These are phyloP conservation scores for Endoconidiophora polonica DNA, from an alignment of 2,329 filamentous ascomycete genomes.

Conservation along the genomic window DNA sequence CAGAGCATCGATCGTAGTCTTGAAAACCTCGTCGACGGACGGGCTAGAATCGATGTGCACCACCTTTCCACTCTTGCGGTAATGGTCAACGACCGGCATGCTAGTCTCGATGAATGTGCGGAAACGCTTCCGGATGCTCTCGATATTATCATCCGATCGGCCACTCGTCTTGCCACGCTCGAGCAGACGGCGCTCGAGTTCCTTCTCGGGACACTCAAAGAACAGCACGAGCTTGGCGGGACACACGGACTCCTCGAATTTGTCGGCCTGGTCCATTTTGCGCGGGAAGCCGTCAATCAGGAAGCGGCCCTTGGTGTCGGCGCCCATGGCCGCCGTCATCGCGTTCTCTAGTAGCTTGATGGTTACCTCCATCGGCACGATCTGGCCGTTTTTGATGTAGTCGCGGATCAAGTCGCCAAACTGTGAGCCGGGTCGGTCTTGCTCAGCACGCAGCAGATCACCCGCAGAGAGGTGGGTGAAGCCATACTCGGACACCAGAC, in stretches of 20 bases:
- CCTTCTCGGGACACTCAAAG: conserved; percentile 79
- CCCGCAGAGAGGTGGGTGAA: conserved; percentile 91
- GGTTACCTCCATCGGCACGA: conserved; percentile 98
- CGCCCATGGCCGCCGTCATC: conserved; percentile 54
- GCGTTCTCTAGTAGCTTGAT: conserved; percentile 86
- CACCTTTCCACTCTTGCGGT: conserved; percentile 58
- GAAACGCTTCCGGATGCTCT: conserved; percentile 94
- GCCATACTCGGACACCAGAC: conserved; percentile 71
- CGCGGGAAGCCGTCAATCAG: conserved; percentile 72
- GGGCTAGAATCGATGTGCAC: conserved; percentile 62
- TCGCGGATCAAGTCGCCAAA: conserved; percentile 86
- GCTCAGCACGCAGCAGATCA: conserved; percentile 84
- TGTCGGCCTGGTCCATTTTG: conserved; percentile 90
- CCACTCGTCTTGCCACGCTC: conserved; percentile 88
- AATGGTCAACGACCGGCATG: conserved; percentile 91
- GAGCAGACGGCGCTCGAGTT: conserved; percentile 70
- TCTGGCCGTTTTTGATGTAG: conserved; percentile 86
- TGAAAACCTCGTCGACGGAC: conserved; percentile 44
- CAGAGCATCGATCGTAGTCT: conserved; percentile 34
- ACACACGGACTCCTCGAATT: conserved; percentile 83
- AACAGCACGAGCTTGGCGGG: conserved; percentile 76
- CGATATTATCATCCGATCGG: conserved; percentile 80
- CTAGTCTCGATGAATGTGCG: conserved; percentile 85
- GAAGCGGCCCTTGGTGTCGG: conserved; percentile 49
- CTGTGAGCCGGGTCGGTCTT: conserved; percentile 67